phyloP scores from a whole-genome alignment of 139 green algal genomes.

The Ulvella scutata region DNA sequence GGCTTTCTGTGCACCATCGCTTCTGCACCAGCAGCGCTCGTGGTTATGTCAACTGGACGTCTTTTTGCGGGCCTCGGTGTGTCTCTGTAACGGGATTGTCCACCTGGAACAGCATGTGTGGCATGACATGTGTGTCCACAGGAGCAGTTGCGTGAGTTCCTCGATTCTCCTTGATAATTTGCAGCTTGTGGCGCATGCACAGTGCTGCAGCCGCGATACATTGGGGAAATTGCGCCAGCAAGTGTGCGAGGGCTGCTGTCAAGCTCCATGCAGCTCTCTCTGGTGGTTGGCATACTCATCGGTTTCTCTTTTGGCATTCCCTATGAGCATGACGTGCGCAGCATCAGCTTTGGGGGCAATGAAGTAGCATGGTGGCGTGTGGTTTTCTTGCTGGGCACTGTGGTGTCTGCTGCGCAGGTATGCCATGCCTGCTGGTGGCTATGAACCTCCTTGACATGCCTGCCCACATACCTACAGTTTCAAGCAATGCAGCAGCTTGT shows the following conservation, averaged over 20 bases:
- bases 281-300: slow-evolving; percentile 56
- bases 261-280: slow-evolving; percentile 24
- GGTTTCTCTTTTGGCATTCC: slow-evolving; percentile 33
- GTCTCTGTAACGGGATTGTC: background rate
- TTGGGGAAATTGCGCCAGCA: slow-evolving; percentile 9
- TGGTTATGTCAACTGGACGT: background rate
- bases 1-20: background rate
- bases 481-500: too few relatives aligned
- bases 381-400: slow-evolving; percentile 33
- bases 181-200: slow-evolving; percentile 7
- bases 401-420: slow-evolving; percentile 17
- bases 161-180: background rate
- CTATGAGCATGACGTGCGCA: slow-evolving; percentile 15
- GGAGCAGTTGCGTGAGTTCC: background rate
- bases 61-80: background rate
- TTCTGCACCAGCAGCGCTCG: background rate
- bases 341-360: slow-evolving; percentile 4
- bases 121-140: background rate
- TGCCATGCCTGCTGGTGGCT: too few relatives aligned
- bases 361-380: slow-evolving; percentile 24
- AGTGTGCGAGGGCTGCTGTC: background rate
- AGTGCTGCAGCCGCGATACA: slow-evolving; percentile 11
- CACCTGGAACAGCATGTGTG: background rate
- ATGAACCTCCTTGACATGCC: too few relatives aligned
- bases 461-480: too few relatives aligned